phyloP scores from a whole-genome alignment of 1,284 basidiomycete species.

The Vanrija sp. region DNA sequence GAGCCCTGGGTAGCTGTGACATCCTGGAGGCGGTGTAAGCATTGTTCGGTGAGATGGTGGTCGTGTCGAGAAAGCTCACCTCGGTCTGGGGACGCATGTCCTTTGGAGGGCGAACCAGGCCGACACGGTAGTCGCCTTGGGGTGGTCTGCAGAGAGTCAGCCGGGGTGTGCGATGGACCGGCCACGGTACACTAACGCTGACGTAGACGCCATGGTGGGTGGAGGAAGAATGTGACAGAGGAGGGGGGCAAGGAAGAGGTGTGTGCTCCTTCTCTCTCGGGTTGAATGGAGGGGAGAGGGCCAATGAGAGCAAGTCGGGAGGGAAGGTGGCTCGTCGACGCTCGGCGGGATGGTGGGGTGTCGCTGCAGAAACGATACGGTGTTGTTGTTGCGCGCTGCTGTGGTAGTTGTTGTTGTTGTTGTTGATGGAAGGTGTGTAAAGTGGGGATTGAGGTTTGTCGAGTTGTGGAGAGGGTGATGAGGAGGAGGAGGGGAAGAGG shows the following conservation, averaged over 20 bases:
- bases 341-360: neutral
- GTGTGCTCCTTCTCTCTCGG: neutral
- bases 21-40: slow-evolving; percentile 53
- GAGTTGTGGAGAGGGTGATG: neutral
- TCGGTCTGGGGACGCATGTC: slow-evolving; percentile 89
- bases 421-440: neutral
- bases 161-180: neutral
- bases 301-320: neutral
- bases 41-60: neutral
- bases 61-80: slow-evolving; percentile 37
- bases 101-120: slow-evolving; percentile 79
- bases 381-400: neutral
- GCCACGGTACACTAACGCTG: slow-evolving; percentile 23
- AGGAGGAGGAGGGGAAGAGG: neutral
- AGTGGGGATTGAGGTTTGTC: neutral
- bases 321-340: neutral
- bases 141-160: slow-evolving; percentile 6
- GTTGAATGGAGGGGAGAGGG: neutral
- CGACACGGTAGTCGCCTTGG: slow-evolving; percentile 35
- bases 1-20: slow-evolving; percentile 84
- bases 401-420: neutral
- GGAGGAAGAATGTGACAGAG: neutral
- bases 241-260: neutral
- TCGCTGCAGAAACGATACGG: too few species aligned
- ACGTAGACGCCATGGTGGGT: slow-evolving; percentile 46